These are phyloP conservation scores for Pichia scutulata DNA, from an alignment of 805 yeast species.

Conservation along the genomic window DNA sequence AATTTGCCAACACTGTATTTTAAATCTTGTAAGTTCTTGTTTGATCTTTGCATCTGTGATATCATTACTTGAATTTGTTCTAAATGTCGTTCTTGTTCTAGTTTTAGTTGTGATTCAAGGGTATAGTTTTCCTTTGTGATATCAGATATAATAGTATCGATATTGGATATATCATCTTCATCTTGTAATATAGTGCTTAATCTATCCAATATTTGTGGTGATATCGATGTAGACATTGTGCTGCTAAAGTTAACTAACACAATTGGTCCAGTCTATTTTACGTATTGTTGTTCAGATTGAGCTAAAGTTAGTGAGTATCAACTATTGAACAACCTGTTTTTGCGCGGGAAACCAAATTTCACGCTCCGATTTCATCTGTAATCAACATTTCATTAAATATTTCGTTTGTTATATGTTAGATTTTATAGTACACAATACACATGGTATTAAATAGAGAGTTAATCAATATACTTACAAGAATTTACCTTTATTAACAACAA, in stretches of 20 bases:
- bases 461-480: conserved; percentile 16
- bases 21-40: conserved; percentile 42
- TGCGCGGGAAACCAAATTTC: neutral
- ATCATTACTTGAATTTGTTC: conserved; percentile 18
- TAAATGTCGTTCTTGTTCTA: conserved; percentile 50
- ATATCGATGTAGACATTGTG: neutral
- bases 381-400: neutral
- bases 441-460: neutral
- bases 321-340: neutral
- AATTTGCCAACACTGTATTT: conserved; percentile 30
- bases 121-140: conserved; percentile 63
- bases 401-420: neutral
- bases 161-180: conserved; percentile 44
- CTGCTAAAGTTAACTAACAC: neutral
- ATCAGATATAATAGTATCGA: conserved; percentile 45
- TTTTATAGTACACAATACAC: neutral
- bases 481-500: conserved; percentile 78
- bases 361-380: too few relatives aligned
- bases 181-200: conserved; percentile 20
- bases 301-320: neutral
- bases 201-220: conserved; percentile 10
- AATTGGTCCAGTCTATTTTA: neutral
- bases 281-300: neutral
- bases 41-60: conserved; percentile 22
- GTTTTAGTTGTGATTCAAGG: conserved; percentile 64